Evolutionary conservation across 2,329 filamentous ascomycete genomes (phyloP).

Genomic region (Xylaria sp.): DNA sequence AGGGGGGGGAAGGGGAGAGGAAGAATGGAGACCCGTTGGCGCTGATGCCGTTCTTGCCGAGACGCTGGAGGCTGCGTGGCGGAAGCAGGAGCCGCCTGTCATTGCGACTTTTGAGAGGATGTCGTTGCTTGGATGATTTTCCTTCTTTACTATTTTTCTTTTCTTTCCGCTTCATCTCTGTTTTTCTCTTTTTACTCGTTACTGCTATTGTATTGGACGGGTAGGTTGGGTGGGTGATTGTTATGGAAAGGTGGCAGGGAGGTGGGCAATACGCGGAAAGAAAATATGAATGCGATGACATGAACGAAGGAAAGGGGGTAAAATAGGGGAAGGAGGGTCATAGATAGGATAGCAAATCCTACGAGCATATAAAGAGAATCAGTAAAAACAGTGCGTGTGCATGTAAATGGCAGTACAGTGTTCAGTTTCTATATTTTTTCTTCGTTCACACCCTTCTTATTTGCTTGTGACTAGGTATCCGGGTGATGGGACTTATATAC

Average conservation of each 20-base stretch:
- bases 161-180: background rate
- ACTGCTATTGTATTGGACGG: background rate
- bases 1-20: conserved; percentile 31
- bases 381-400: conserved; percentile 31
- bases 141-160: background rate
- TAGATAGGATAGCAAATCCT: background rate
- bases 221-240: background rate
- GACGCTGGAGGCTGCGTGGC: conserved; percentile 59
- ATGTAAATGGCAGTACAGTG: conserved; percentile 9
- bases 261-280: too few species aligned
- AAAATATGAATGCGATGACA: background rate
- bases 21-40: conserved; percentile 56
- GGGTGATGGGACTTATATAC: conserved; percentile 42
- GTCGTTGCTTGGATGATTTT: conserved; percentile 59
- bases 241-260: background rate
- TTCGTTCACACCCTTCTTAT: background rate
- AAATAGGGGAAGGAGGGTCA: background rate
- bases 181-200: background rate
- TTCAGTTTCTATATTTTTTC: conserved; percentile 23
- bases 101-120: conserved; percentile 63
- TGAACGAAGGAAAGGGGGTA: background rate
- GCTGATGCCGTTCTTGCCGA: conserved; percentile 65
- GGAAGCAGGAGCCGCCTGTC: conserved; percentile 60
- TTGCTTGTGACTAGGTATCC: conserved; percentile 10
- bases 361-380: conserved; percentile 4